Percentiles rank a stretch among this genome's conserved stretches.
phyloP scores from a whole-genome alignment of 2,329 filamentous ascomycete species.

The Penicillium italicum region DNA sequence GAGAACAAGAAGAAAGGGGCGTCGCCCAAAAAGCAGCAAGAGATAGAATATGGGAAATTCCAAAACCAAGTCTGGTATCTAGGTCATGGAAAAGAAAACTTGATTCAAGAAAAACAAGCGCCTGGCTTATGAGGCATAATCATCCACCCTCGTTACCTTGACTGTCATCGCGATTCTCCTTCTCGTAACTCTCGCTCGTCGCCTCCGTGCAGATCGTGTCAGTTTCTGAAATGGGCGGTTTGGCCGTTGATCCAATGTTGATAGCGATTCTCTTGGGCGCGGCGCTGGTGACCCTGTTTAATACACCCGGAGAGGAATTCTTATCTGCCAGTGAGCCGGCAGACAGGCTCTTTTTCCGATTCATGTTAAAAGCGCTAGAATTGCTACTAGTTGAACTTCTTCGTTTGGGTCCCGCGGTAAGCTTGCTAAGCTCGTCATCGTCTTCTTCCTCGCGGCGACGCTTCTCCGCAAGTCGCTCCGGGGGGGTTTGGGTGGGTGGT shows the following conservation, averaged over 20 bases:
- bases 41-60: constrained; percentile 8
- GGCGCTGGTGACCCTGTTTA: constrained; percentile 18
- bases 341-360: constrained; percentile 34
- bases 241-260: constrained; percentile 33
- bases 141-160: constrained; percentile 22
- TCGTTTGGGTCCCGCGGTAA: constrained; percentile 55
- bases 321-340: constrained; percentile 28
- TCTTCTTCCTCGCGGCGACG: constrained; percentile 82
- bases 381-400: constrained; percentile 43
- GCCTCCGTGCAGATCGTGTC: constrained; percentile 15
- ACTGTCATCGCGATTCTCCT: constrained; percentile 31
- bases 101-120: constrained; percentile 9
- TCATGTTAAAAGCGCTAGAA: constrained; percentile 32
- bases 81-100: constrained; percentile 10
- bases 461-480: constrained; percentile 81
- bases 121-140: constrained; percentile 9
- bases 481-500: constrained; percentile 32
- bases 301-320: constrained; percentile 14
- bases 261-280: constrained; percentile 42
- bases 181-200: constrained; percentile 26
- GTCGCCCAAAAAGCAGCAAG: constrained; percentile 14
- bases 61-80: constrained; percentile 20
- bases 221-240: constrained; percentile 18
- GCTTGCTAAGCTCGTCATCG: constrained; percentile 83
- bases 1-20: constrained; percentile 8